phyloP scores from a whole-genome alignment of 2,329 filamentous ascomycete species.

The Nemania sp. region DNA sequence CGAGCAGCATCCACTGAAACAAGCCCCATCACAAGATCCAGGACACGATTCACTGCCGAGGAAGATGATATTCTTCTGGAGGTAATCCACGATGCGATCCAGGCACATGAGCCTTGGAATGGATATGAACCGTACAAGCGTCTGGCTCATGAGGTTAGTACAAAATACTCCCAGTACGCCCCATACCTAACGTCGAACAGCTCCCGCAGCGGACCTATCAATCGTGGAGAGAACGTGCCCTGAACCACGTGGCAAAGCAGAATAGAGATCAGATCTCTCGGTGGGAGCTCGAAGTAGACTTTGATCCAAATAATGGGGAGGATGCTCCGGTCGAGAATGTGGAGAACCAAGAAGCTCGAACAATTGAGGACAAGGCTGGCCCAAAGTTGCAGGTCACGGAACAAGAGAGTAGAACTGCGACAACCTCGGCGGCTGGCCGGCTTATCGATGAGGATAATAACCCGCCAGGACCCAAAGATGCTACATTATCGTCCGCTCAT shows the following conservation, averaged over 20 bases:
- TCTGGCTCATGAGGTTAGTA: slow-evolving; percentile 40
- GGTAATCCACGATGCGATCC: slow-evolving; percentile 20
- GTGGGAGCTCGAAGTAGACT: slow-evolving; percentile 21
- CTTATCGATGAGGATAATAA: neutral
- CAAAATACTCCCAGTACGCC: neutral
- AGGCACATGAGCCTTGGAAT: slow-evolving; percentile 19
- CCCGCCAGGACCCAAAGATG: neutral
- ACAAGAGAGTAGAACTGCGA: neutral
- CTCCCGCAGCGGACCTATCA: slow-evolving; percentile 41
- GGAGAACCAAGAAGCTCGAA: neutral
- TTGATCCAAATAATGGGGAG: slow-evolving; percentile 1
- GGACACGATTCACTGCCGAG: slow-evolving; percentile 38
- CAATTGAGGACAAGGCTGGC: neutral
- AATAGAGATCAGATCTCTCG: slow-evolving; percentile 21
- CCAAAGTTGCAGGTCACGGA: neutral
- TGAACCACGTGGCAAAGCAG: slow-evolving; percentile 34
- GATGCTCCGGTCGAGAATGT: neutral
- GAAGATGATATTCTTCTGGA: slow-evolving; percentile 43
- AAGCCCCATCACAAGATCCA: slow-evolving; percentile 2
- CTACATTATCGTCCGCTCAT: neutral
- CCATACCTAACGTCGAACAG: slow-evolving; percentile 28
- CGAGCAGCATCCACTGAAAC: neutral
- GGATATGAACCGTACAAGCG: slow-evolving; percentile 42
- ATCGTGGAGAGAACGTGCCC: slow-evolving; percentile 42
- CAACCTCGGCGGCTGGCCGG: neutral